These are phyloP conservation scores for Centella asiatica DNA, from an alignment of 129 eudicot species.

Conservation along the genomic window DNA sequence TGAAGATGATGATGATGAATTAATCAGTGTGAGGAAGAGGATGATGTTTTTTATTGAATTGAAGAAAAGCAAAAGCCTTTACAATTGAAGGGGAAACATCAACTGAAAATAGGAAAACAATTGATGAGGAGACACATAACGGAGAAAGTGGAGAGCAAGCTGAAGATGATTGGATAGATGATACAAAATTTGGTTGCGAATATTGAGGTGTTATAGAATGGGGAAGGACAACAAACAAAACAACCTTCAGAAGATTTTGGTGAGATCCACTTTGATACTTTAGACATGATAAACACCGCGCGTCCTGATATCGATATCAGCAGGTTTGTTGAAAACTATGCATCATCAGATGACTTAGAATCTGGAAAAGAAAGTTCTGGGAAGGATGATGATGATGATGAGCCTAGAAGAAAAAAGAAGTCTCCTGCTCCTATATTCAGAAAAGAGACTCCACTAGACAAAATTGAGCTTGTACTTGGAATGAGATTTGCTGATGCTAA, in stretches of 20 bases:
- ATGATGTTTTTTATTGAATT: not conserved
- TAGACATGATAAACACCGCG: not conserved
- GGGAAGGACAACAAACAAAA: not conserved
- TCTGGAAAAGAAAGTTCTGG: not conserved
- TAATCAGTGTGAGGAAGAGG: not conserved
- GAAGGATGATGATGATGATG: not conserved
- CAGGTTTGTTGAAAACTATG: not conserved
- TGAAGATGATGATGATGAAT: not conserved
- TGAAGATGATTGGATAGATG: no score
- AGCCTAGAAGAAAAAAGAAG: not conserved
- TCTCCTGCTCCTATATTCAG: no score
- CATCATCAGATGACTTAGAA: not conserved
- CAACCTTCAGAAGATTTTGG: not conserved
- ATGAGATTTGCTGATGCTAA: not conserved
- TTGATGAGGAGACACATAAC: no score
- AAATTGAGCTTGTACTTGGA: no score
- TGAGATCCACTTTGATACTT: not conserved
- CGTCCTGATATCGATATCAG: not conserved
- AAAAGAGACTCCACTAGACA: not conserved
- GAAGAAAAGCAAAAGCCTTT: not conserved
- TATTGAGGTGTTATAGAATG: no score
- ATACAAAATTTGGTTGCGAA: no score
- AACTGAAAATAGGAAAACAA: no score
- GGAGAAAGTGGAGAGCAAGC: no score
- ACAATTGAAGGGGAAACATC: no score